These are phyloP conservation scores for Petrea volubilis DNA, from an alignment of 257 asterid genomes.

Conservation along the genomic window DNA sequence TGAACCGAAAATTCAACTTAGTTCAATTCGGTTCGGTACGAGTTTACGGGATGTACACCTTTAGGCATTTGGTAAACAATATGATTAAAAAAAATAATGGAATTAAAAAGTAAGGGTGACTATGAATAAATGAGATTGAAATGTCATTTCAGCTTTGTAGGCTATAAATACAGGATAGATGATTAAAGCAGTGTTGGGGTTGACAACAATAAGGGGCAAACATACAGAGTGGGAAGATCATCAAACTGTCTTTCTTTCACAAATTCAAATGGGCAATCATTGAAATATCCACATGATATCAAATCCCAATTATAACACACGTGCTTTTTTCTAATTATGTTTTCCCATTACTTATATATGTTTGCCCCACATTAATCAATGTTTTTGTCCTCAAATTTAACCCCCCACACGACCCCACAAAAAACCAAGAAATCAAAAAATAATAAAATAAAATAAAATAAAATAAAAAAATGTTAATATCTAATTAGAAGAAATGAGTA, in stretches of 20 bases:
- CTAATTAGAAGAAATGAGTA: neutral
- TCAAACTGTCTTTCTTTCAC: constrained; percentile 30
- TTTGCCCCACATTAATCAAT: neutral
- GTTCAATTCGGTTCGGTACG: no score
- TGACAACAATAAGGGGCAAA: constrained; percentile 17
- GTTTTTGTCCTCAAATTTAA: neutral
- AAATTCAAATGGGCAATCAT: constrained; percentile 38
- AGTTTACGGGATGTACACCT: no score
- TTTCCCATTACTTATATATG: constrained; percentile 26
- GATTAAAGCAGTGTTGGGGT: neutral
- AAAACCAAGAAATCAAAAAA: neutral
- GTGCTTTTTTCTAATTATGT: constrained; percentile 48
- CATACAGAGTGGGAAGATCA: constrained; percentile 35
- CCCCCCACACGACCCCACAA: neutral
- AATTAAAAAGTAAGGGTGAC: no score
- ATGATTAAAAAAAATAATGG: no score
- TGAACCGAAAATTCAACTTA: no score
- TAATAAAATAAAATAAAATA: neutral
- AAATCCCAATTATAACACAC: constrained; percentile 42
- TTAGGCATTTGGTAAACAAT: no score
- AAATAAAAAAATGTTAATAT: no score
- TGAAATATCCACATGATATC: constrained; percentile 30
- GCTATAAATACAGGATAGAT: no score
- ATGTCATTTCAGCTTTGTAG: no score
- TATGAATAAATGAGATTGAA: no score